Evolutionary conservation across 163 green algal genomes (phyloP), one percentile per base, ranked within the genome.

Genomic region (Chloroidium sp.): DNA sequence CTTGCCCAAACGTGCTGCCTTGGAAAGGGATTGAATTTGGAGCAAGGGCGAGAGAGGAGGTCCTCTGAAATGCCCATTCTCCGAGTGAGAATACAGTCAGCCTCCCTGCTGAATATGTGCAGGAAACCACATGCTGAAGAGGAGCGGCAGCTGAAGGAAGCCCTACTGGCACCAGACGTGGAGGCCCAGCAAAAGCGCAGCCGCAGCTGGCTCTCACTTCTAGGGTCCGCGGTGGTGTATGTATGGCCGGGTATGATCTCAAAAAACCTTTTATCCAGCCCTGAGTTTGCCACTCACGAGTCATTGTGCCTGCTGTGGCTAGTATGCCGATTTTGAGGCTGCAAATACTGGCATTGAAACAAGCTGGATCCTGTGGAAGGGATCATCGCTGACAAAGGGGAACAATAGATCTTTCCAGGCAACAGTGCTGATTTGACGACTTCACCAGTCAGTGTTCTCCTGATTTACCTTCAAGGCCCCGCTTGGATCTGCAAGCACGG

Each of bases 171-270:
- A 0, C 68, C 59, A 4, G 82, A 87, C 36, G 64, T 81, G 10
- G 86, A 88, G 72, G 76, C 82, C 1, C 79, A 72, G 3, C 60
- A 4, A 14, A 76, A 10, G 6, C 69, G 69, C 10, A 14, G 3
- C 69, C 6, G 69, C 69, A 76, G 6, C 69, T 76, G 69, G 69
- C 69, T 14, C 69, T 76, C 6, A 10, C 62, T 91, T 60, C 76
- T 91, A 69, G 78, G 79, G 14, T 86, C 88, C 58, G 85, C 88
- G 0, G 64, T 84, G 2, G 8, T 78, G 2, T 91, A 89, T 69
- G 87, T 91, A 60, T 91, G 88, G 88, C 86, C 86, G 0, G 78
- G 86, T 3, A 78, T 60, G 2, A 61, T 57, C 12, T 77, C 74
- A 61, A 59, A 1, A 61, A n/a, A 59, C 13, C n/a, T 57, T 1